Base-by-base conservation (phyloP, 2,329 filamentous ascomycete species). In the Fonsecaea multimorphosa region DNA sequence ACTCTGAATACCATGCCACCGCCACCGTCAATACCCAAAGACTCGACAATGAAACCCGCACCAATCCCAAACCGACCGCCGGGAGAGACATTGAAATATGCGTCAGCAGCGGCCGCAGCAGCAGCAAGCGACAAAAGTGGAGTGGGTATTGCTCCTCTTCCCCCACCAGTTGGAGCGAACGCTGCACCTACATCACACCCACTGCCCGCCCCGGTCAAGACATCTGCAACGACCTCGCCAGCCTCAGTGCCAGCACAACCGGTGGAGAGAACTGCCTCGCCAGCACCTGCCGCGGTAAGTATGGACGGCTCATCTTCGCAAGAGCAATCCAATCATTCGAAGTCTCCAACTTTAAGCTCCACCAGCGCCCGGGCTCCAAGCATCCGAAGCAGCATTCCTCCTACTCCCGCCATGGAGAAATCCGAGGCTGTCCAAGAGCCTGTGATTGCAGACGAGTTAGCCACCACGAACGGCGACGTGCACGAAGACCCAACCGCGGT, bases 61-160 rank as follows among this genome's bases (percentile, higher is more conserved):
- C 89, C 92, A 19, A 80, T 93, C 73, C 95, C 95, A 1, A 88
- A 91, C 65, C 87, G 94, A 76, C 89, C 91, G 6, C 91, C 92
- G 3, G 93, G 93, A 55, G 94, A 98, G 77, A 92, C 91, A 1
- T 83, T 99, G 71, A 98, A 98, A 79, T 99, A 99, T 76, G 95
- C 95, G 52, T 98, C 95, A 40, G 95, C 95, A 0, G 95, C 95
- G 0, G 95, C 95, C 0, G 95, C 95, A 0, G 95, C 94, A 0
- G 94, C 95, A 0, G 92, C 93, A 53, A 93, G 88, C 77, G 93
- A 97, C 79, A 93, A 92, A 81, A 94, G 90, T 76, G 86, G 86
- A 60, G 90, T 98, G 32, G 95, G 95, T 29, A 97, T 99, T 74
- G 89, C 94, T 65, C 95, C 95, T 46, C 83, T 98, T 74, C 95